A percentile compares a stretch with the other conserved stretches of the same genome.
phyloP scores from a whole-genome alignment of 345 rosid genomes.

The Eucalyptus polyanthemos region DNA sequence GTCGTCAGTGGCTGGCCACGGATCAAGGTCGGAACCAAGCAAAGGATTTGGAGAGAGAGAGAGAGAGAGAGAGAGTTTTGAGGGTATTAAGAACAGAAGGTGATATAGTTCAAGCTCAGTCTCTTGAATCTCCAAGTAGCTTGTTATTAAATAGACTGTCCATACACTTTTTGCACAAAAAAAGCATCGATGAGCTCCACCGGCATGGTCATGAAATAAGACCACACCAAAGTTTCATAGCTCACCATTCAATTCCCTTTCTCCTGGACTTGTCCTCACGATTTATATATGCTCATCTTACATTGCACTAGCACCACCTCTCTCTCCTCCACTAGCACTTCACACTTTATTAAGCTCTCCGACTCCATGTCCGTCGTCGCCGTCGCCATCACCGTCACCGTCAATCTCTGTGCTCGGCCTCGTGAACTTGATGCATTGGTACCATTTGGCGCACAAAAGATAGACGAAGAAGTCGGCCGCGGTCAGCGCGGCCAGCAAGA shows the following conservation, averaged over 20 bases:
- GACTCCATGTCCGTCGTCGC: not conserved
- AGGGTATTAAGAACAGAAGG: not conserved
- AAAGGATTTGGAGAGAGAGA: not conserved
- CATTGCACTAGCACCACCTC: not conserved
- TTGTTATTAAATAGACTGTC: not conserved
- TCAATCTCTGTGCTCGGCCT: not conserved
- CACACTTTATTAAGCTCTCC: not conserved
- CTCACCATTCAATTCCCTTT: not conserved
- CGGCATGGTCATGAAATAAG: not conserved
- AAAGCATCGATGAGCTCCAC: not conserved
- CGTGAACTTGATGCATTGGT: conserved; percentile 51
- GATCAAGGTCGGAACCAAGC: not conserved
- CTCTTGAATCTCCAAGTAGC: not conserved
- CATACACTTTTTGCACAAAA: not conserved
- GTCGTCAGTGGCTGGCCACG: not conserved
- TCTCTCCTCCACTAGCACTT: not conserved
- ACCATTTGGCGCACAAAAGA: conserved; percentile 63
- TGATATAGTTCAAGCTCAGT: not conserved
- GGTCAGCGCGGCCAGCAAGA: conserved; percentile 78
- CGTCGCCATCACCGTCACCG: not conserved
- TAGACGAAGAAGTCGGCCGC: conserved; percentile 55
- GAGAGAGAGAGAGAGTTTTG: not conserved
- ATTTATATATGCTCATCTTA: not conserved
- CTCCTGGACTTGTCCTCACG: not conserved
- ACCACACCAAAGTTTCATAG: not conserved